Base-by-base conservation (phyloP, 139 green algal genomes). In the Bryopsis sp. region DNA sequence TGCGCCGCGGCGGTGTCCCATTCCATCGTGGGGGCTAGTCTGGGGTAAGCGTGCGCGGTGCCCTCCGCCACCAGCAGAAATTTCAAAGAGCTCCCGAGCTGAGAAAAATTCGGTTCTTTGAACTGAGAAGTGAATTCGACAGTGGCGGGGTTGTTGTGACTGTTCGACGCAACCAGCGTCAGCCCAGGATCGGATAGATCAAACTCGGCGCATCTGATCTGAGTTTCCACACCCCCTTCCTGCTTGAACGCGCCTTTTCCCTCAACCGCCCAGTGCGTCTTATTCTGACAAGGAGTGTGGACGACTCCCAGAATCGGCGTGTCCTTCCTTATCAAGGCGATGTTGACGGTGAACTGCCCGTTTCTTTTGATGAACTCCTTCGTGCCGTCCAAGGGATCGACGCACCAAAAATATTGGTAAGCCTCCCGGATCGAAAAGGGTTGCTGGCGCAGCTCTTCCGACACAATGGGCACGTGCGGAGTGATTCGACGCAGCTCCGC, bases 281-380 rank as follows among this genome's bases (percentile, higher is more conserved):
- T 84, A 28, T 73, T 74, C 8, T 61, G 64, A 2, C 76, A 76
- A 2, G 89, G 89, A 34, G 89, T 83, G 28, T 93, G 83, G 54
- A 96, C 89, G 34, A 95, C 86, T 3, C 89, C 88, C 66, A 95
- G 37, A n/a, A 95, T 73, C 0, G 89, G 85, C 3, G 58, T 66
- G 32, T 61, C 59, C 58, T 35, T 31, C 11, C 68, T 1, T 34
- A 92, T 43, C 33, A 96, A 81, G 1, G 84, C 89, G 64, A 96
- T 93, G 79, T 93, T 95, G 33, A 95, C 85, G 0, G 89, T 94
- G 79, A 95, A 95, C 72, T 90, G 80, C 2, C 89, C 89, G 47
- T 93, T 94, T 68, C 89, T 84, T 61, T 94, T 94, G 39, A 96
- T 75, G 68, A 96, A 96, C 77, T 96, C 89, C 75, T 95, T 95